Evolutionary conservation across 495 filamentous ascomycete genomes (phyloP), one percentile per base, ranked within the genome.

Genomic region (Podospora sp.): DNA sequence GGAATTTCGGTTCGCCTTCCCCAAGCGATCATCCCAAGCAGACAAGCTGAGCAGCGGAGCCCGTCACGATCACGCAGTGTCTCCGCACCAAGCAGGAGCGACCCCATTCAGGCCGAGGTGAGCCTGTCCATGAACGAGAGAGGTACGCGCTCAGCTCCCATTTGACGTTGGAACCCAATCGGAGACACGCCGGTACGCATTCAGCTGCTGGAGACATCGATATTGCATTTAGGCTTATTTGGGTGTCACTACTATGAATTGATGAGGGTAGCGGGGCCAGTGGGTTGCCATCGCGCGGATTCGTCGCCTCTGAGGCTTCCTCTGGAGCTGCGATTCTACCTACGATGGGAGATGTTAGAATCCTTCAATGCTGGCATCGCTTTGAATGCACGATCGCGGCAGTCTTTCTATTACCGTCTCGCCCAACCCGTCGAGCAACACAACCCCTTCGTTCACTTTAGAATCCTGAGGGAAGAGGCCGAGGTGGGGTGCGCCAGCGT

Each of bases 1-100:
- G 56, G 56, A 20, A 59, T 59, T 59, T 59, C 56, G 56, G 56
- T 33, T 27, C 56, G 14, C n/a, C 18, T 59, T 35, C 8, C 56
- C 26, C 26, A 20, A 33, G 18, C 24, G 24, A 59, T 7, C 21
- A 27, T n/a, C 3, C 22, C 4, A 8, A n/a, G 6, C 56, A 12
- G 56, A 14, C 18, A 11, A 33, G 26, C 33, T 7, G 21, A 59
- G 25, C 18, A n/a, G 52, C 8, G 52, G 21, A 22, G n/a, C 7
- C 20, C 14, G 16, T 2, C 9, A 46, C 2, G 40, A 2, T 46
- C 40, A 46, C 40, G 11, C 11, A 46, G 2, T 6, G 40, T 46
- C 40, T 46, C 14, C 14, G 40, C 11, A 46, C 5, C 12, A 33
- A 33, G 29, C 29, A 33, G 29, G 29, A 33, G 29, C 29, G 29